These are phyloP conservation scores for Leccinum fibrillosum DNA, from an alignment of 768 basidiomycete genomes.

Conservation along the genomic window DNA sequence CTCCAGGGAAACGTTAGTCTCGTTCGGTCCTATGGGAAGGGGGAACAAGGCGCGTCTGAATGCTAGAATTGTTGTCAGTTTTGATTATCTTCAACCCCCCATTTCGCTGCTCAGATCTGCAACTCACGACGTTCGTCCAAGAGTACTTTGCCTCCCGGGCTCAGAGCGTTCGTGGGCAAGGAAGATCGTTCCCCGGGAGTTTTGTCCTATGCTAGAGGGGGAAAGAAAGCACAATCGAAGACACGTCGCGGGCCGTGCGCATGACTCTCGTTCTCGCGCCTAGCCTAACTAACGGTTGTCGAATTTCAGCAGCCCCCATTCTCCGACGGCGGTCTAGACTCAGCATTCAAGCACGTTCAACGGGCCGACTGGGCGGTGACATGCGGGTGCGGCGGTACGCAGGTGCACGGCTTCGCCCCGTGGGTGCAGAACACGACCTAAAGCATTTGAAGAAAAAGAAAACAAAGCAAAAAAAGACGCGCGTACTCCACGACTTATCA, in stretches of 20 bases:
- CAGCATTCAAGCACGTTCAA: neutral
- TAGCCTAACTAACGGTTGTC: neutral
- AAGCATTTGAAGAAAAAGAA: neutral
- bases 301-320: neutral
- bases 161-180: neutral
- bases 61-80: neutral
- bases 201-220: neutral
- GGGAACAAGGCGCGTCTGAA: neutral
- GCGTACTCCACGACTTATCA: slow-evolving; percentile 56
- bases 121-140: neutral
- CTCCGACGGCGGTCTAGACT: neutral
- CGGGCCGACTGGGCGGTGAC: neutral
- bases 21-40: neutral
- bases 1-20: neutral
- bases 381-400: neutral
- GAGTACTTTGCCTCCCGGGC: neutral
- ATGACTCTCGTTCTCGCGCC: neutral
- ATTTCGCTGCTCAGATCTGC: slow-evolving; percentile 1
- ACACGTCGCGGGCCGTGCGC: neutral
- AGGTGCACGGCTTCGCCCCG: slow-evolving; percentile 4
- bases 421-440: slow-evolving; percentile 6
- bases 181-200: slow-evolving; percentile 5
- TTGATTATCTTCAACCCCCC: slow-evolving; percentile 1
- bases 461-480: slow-evolving; percentile 9
- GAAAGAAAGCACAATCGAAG: neutral